Evolutionary conservation across 805 yeast species (phyloP).

Genomic region (Kregervanrija fluxuum): DNA sequence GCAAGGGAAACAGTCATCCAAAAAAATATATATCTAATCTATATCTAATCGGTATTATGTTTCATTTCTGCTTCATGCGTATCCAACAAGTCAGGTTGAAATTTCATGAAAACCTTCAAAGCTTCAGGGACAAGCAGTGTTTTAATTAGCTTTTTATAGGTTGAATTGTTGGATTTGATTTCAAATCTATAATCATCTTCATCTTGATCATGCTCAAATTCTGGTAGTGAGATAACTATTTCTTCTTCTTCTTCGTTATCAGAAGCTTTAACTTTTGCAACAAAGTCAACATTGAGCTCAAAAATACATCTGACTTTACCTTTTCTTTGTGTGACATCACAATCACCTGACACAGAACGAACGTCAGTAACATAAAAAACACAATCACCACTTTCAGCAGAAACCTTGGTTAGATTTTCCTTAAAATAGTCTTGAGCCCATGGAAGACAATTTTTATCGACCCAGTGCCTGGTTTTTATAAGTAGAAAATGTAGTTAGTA

Average conservation of each 20-base stretch:
- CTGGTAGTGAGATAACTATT: slow-evolving; percentile 49
- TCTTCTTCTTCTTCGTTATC: slow-evolving; percentile 25
- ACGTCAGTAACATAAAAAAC: slow-evolving; percentile 31
- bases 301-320: slow-evolving; percentile 73
- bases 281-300: slow-evolving; percentile 51
- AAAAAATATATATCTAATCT: no score
- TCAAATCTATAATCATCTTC: slow-evolving; percentile 56
- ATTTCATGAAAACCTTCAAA: slow-evolving; percentile 40
- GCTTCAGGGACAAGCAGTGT: slow-evolving; percentile 46
- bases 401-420: slow-evolving; percentile 46
- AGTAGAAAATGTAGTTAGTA: not conserved
- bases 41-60: slow-evolving; percentile 34
- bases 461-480: slow-evolving; percentile 72
- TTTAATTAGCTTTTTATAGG: slow-evolving; percentile 32
- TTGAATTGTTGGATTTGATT: slow-evolving; percentile 34
- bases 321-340: slow-evolving; percentile 79
- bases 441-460: slow-evolving; percentile 88
- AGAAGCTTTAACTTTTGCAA: slow-evolving; percentile 32
- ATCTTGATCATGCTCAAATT: slow-evolving; percentile 71
- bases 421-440: slow-evolving; percentile 81
- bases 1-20: no score
- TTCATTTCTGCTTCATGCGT: slow-evolving; percentile 61
- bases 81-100: slow-evolving; percentile 54
- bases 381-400: slow-evolving; percentile 29
- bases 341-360: slow-evolving; percentile 55